Base-by-base conservation (phyloP, 106 monocot genomes). In the Posidonia australis region DNA sequence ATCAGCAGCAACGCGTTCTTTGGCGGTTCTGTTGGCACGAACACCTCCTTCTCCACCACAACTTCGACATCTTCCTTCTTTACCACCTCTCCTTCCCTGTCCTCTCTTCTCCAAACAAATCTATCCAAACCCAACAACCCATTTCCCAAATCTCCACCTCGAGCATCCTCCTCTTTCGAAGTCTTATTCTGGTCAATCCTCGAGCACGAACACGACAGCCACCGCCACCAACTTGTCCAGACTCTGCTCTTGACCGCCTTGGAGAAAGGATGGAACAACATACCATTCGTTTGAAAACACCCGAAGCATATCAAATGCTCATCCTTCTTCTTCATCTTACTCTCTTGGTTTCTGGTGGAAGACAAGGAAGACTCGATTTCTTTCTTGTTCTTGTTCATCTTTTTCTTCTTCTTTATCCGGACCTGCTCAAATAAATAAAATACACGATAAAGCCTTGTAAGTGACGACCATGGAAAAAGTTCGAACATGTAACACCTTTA, bases 1-100 rank as follows among this genome's bases (percentile, higher is more conserved):
- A 93, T 93, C 62, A 93, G 77, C 53, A 93, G 60, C 14, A 93
- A 72, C 10, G 88, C 93, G 81, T 93, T 93, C 75, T 77, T 93
- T 24, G 93, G 93, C 30, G 88, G 93, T 46, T 77, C 47, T 3
- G 80, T 41, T 5, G 79, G 67, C 17, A 73, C 78, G 42, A 80
- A 81, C 21, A 30, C 73, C 28, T 42, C 70, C n/a, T 28, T 66
- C 58, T 83, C 73, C 36, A 4, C 36, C 36, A 36, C 36, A 2
- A 36, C 36, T 4, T 7, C 36, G 5, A 36, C 36, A 36, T 36
- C 36, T 36, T 4, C 36, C 7, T 36, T 7, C 36, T 36, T 36
- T 7, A 7, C 36, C 36, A 36, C 2, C 36, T 7, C 36, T 36
- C 2, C 36, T 7, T 36, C 5, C 7, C 7, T 7, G 36, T 4